Percentiles rank a stretch among this genome's conserved stretches.
These are phyloP conservation scores for Fusarium irregulare DNA, from an alignment of 2,329 filamentous ascomycete genomes.

Conservation along the genomic window DNA sequence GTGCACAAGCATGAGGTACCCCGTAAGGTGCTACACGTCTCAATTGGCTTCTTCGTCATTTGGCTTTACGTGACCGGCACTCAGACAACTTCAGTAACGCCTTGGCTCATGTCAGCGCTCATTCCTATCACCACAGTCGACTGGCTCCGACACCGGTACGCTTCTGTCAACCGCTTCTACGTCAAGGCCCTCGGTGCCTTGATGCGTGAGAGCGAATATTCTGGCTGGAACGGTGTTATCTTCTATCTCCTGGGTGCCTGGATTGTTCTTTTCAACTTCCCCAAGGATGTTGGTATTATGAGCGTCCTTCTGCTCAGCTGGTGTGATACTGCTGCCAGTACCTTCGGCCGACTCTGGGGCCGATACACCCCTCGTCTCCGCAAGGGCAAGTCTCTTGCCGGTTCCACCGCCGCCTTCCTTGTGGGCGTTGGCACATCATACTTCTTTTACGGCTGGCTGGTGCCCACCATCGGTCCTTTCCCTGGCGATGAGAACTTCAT, in stretches of 20 bases:
- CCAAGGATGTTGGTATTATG: constrained; percentile 93
- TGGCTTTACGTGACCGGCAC: constrained; percentile 85
- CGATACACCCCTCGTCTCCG: constrained; percentile 88
- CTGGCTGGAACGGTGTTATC: constrained; percentile 95
- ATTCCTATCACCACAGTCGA: constrained; percentile 88
- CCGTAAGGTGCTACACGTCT: constrained; percentile 91
- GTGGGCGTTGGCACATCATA: constrained; percentile 85
- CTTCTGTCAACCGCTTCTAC: constrained; percentile 86
- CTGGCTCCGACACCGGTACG: constrained; percentile 83
- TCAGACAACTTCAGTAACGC: constrained; percentile 82
- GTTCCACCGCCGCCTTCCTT: constrained; percentile 83
- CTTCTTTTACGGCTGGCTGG: constrained; percentile 89
- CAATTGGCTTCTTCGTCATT: constrained; percentile 93
- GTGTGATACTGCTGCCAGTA: constrained; percentile 98
- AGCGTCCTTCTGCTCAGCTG: constrained; percentile 91
- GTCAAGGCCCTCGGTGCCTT: constrained; percentile 86
- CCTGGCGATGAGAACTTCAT: constrained; percentile 78
- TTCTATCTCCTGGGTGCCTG: constrained; percentile 95
- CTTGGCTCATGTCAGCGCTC: constrained; percentile 82
- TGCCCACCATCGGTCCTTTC: constrained; percentile 74
- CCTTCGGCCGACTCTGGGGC: constrained; percentile 90
- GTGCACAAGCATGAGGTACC: constrained; percentile 98
- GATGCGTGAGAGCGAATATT: constrained; percentile 96
- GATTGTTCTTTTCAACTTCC: constrained; percentile 85
- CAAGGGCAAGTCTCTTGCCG: constrained; percentile 90